A percentile compares a stretch with the other conserved stretches of the same genome.
Evolutionary conservation across 192 early-diverging fungal genomes (phyloP).

Genomic region (Podila horticola): DNA sequence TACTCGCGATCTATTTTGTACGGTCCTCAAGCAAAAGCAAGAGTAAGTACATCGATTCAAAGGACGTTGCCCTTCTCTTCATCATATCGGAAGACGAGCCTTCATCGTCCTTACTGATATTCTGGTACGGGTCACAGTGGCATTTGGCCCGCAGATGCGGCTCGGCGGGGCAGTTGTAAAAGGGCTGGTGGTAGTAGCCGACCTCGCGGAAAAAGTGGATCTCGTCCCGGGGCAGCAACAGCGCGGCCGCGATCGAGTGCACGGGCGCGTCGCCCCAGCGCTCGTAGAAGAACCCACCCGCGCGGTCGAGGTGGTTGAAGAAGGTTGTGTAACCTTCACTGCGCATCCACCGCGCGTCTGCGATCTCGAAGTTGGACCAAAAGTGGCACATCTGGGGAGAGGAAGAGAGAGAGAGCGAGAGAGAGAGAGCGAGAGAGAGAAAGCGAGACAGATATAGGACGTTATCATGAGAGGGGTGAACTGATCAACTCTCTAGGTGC

Average conservation of each 20-base stretch:
- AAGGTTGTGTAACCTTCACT: slow-evolving; percentile 72
- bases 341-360: slow-evolving; percentile 69
- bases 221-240: slow-evolving; percentile 67
- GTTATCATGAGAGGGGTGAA: neutral
- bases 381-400: slow-evolving; percentile 72
- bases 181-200: slow-evolving; percentile 74
- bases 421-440: neutral
- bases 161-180: slow-evolving; percentile 67
- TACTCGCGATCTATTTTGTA: slow-evolving; percentile 27
- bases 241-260: slow-evolving; percentile 71
- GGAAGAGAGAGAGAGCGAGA: neutral
- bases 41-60: neutral
- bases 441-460: neutral
- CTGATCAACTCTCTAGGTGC: neutral
- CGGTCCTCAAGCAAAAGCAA: neutral
- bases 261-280: slow-evolving; percentile 84
- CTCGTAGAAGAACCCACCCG: slow-evolving; percentile 90
- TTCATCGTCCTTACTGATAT: slow-evolving; percentile 59
- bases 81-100: neutral
- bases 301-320: slow-evolving; percentile 77
- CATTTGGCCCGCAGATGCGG: slow-evolving; percentile 57
- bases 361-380: slow-evolving; percentile 92
- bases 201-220: slow-evolving; percentile 84
- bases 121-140: slow-evolving; percentile 57
- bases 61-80: neutral